A percentile compares a stretch with the other conserved stretches of the same genome.
These are phyloP conservation scores for Peronospora destructor DNA, from an alignment of 352 stramenopile species.

Conservation along the genomic window DNA sequence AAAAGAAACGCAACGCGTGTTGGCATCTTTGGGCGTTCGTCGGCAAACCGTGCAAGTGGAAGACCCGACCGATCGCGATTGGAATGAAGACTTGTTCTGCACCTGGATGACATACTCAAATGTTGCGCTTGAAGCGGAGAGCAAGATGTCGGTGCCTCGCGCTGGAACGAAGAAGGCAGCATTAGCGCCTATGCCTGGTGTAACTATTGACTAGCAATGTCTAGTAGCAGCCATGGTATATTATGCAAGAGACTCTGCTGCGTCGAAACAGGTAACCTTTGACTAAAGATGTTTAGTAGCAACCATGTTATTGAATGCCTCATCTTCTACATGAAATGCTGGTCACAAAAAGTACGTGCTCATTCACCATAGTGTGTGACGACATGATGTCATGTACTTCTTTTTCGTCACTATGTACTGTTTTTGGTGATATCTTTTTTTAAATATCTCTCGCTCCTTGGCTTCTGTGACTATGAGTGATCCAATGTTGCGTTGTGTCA, in stretches of 20 bases:
- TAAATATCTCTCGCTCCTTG: slow-evolving; percentile 66
- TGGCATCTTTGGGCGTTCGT: slow-evolving; percentile 47
- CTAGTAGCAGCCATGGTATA: slow-evolving; percentile 19
- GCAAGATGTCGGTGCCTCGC: slow-evolving; percentile 70
- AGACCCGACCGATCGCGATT: slow-evolving; percentile 43
- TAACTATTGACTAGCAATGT: slow-evolving; percentile 26
- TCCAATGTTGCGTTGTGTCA: slow-evolving; percentile 75
- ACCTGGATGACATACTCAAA: slow-evolving; percentile 44
- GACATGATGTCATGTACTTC: slow-evolving; percentile 78
- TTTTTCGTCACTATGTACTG: slow-evolving; percentile 40
- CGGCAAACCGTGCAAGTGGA: slow-evolving; percentile 71
- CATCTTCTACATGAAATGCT: slow-evolving; percentile 8
- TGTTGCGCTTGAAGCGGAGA: slow-evolving; percentile 29
- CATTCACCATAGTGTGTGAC: slow-evolving; percentile 81
- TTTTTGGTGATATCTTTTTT: slow-evolving; percentile 60
- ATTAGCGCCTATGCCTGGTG: background rate
- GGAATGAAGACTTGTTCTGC: slow-evolving; percentile 58
- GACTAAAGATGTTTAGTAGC: slow-evolving; percentile 22
- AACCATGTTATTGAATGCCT: slow-evolving; percentile 20
- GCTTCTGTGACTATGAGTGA: slow-evolving; percentile 79
- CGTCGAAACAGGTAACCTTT: slow-evolving; percentile 5
- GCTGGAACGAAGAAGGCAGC: slow-evolving; percentile 42
- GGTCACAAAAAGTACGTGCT: slow-evolving; percentile 31
- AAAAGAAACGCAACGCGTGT: slow-evolving; percentile 42
- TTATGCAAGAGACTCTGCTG: slow-evolving; percentile 18